A percentile compares a stretch with the other conserved stretches of the same genome.
Evolutionary conservation across 805 yeast genomes (phyloP).

Genomic region (Starmerella powellii): DNA sequence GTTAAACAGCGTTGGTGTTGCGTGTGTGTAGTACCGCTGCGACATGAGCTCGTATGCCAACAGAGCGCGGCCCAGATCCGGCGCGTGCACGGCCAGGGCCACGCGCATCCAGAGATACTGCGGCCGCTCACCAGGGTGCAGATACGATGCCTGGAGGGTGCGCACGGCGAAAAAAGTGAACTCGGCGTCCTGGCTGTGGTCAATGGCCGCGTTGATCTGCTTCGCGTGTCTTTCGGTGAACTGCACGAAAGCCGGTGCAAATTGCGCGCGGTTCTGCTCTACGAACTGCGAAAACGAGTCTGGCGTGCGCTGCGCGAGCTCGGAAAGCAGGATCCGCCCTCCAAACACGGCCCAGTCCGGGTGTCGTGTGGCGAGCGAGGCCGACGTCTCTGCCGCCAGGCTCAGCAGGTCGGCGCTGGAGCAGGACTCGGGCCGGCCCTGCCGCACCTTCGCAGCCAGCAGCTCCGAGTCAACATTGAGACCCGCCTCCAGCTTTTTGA

Average conservation of each 20-base stretch:
- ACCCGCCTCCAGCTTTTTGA: neutral
- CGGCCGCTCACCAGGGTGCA: slow-evolving; percentile 68
- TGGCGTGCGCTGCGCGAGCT: slow-evolving; percentile 77
- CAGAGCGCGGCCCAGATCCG: slow-evolving; percentile 43
- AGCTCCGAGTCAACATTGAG: slow-evolving; percentile 2
- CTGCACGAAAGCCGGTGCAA: slow-evolving; percentile 44
- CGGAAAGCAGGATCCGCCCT: slow-evolving; percentile 81
- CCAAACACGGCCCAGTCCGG: slow-evolving; percentile 81
- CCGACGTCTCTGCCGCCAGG: slow-evolving; percentile 83
- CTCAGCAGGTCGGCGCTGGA: slow-evolving; percentile 38
- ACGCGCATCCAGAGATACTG: slow-evolving; percentile 81
- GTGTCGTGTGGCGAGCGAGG: slow-evolving; percentile 86
- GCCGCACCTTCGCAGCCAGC: slow-evolving; percentile 6
- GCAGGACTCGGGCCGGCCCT: slow-evolving; percentile 3
- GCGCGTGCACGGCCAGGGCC: slow-evolving; percentile 67
- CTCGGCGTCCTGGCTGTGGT: slow-evolving; percentile 53
- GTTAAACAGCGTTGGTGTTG: slow-evolving; percentile 86
- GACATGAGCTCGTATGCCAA: slow-evolving; percentile 84
- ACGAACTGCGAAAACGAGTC: slow-evolving; percentile 64
- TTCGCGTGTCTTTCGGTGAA: slow-evolving; percentile 47
- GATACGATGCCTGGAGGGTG: slow-evolving; percentile 69
- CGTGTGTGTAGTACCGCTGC: slow-evolving; percentile 70
- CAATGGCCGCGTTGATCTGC: slow-evolving; percentile 54
- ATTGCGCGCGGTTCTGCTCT: slow-evolving; percentile 20
- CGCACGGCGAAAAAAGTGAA: slow-evolving; percentile 78